Base-by-base conservation (phyloP, 768 basidiomycete species). In the Suillus plorans region DNA sequence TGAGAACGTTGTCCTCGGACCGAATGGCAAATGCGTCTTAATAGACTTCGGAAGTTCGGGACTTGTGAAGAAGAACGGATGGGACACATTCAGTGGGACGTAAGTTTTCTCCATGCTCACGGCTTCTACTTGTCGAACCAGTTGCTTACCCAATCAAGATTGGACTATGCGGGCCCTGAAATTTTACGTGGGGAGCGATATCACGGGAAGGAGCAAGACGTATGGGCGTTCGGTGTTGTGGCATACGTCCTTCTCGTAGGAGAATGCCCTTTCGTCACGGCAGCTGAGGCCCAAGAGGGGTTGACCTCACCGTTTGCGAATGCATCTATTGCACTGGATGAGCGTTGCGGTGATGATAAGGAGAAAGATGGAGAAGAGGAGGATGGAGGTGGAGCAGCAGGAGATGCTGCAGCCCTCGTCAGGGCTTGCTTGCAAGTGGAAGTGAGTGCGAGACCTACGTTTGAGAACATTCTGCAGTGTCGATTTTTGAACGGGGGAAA, bases 11-110 rank as follows among this genome's bases (percentile, higher is more conserved):
- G 89, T 95, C 44, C 83, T 95, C 50, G 92, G 91, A 9, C 86
- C 89, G 18, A 77, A 85, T 53, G 95, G 93, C 37, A 87, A 85
- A 73, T 95, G 93, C 73, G 89, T 98, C 74, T 77, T 99, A 71
- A 99, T 99, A 73, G 97, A 99, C 74, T 99, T 99, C 75, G 97
- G 97, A 50, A 96, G 94, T 70, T 94, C 93, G 34, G 93, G 93
- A 25, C 80, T 95, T 58, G 86, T 94, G 47, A 91, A 87, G 78
- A 92, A 89, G 73, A 80, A 82, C 55, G 93, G 93, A 41, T 95
- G 93, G 93, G 93, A 95, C 72, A 93, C 89, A 50, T 95, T 95
- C 75, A 95, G 92, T 70, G 93, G 93, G 80, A 95, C 93, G 93
- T 92, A 78, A 83, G 93, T 87, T 55, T 44, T 60, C 18, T 50